Conservation (phyloP, 192 early-diverging fungal species). For the Backusella liffmaniae region DNA sequence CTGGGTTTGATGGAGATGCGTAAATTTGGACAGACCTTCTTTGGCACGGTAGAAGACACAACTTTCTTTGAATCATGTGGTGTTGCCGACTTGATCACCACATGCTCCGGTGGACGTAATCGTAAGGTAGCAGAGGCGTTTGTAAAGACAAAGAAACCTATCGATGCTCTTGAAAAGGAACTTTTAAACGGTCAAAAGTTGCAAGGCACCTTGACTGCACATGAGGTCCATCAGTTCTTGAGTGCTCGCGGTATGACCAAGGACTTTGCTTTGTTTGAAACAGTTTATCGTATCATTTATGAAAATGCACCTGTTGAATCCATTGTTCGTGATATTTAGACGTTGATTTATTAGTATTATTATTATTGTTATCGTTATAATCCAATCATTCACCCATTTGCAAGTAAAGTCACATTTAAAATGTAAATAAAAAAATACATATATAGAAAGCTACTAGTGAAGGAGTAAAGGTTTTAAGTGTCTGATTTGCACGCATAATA, state of each 20-base stretch:
- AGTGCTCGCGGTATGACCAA: constrained; percentile 40
- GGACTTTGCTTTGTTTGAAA: constrained; percentile 79
- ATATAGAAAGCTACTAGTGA: not conserved
- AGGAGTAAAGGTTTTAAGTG: not conserved
- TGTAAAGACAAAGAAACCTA: constrained; percentile 85
- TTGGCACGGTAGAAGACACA: constrained; percentile 75
- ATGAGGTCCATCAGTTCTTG: constrained; percentile 84
- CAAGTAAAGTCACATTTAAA: not conserved
- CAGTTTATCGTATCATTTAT: constrained; percentile 89
- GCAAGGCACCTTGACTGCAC: constrained; percentile 91
- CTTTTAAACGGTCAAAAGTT: constrained; percentile 96
- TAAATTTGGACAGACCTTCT: constrained; percentile 82
- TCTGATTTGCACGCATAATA: not conserved
- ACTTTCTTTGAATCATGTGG: constrained; percentile 98
- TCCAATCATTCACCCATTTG: not conserved
- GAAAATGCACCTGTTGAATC: constrained; percentile 43
- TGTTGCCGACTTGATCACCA: constrained; percentile 96
- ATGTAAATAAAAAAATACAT: not conserved
- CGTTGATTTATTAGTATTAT: not conserved
- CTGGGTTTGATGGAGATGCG: constrained; percentile 96
- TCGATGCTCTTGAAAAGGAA: constrained; percentile 86
- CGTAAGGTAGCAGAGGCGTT: constrained; percentile 87
- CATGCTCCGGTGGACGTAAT: constrained; percentile 94
- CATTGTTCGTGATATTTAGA: constrained; percentile 21
- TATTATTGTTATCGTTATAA: not conserved